These are phyloP conservation scores for Sungouiozyma intestinalis DNA, from an alignment of 805 yeast species.

Conservation along the genomic window DNA sequence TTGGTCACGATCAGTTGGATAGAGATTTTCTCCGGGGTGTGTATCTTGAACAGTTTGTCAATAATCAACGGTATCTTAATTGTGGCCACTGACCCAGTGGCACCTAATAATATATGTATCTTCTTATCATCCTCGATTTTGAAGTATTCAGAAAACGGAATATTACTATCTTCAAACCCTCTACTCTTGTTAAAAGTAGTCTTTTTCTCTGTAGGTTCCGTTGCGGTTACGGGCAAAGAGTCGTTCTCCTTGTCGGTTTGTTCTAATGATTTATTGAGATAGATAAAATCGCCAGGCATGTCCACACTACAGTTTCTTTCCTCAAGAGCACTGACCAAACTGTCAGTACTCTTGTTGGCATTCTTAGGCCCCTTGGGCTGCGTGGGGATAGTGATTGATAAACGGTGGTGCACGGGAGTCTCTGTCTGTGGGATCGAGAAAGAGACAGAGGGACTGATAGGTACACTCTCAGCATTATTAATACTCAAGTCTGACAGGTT, in stretches of 20 bases:
- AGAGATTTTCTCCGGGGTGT: constrained; percentile 61
- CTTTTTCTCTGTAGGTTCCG: constrained; percentile 9
- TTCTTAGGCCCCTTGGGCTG: constrained; percentile 3
- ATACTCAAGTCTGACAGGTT: neutral
- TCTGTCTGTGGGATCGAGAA: constrained; percentile 15
- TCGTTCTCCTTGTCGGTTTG: neutral
- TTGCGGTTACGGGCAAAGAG: constrained; percentile 12
- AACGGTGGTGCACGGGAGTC: constrained; percentile 37
- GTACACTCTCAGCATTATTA: neutral
- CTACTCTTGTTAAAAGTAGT: constrained; percentile 2
- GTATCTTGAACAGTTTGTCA: constrained; percentile 72
- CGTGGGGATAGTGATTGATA: constrained; percentile 48
- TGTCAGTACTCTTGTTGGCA: neutral
- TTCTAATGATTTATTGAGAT: constrained; percentile 11
- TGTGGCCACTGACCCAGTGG: constrained; percentile 95
- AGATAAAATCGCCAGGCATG: constrained; percentile 30
- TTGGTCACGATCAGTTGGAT: constrained; percentile 79
- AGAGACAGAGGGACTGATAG: constrained; percentile 1
- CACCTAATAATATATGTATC: constrained; percentile 80
- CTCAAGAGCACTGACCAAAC: constrained; percentile 6
- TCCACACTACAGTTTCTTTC: constrained; percentile 25
- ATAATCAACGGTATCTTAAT: constrained; percentile 86
- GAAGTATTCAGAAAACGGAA: constrained; percentile 65
- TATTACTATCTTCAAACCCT: constrained; percentile 35
- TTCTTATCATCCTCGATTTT: constrained; percentile 71